Base-by-base conservation (phyloP, 306 rosid species). In the Coriaria nepalensis region DNA sequence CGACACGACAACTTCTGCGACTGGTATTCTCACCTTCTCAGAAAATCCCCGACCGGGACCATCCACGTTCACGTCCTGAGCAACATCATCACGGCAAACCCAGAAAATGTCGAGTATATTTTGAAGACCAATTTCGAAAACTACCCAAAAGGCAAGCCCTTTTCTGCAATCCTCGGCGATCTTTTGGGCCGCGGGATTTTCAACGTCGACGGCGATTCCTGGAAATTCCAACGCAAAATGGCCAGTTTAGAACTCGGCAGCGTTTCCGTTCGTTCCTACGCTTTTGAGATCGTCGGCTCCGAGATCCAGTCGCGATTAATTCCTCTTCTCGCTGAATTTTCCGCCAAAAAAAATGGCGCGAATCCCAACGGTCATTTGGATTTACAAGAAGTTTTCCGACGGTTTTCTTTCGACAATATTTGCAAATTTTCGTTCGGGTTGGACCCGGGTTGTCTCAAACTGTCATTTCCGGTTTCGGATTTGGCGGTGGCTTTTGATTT, bases 171-270 rank as follows among this genome's bases (percentile, higher is more conserved):
- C 55, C 93, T 88, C 12, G 93, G 95, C 37, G 95, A 88, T 39
- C 82, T 88, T n/a, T 49, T 88, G 0, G 97, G 97, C 40, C 70
- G 71, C 0, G 95, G 97, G 2, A 88, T 88, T 38, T 88, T 88
- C 77, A 88, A 88, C 10, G 83, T 71, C 8, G 97, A 88, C 35
- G 97, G 95, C 4, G 62, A 78, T 0, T 14, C 67, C 0, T 88
- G 97, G 97, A 60, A 0, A 32, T 88, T 81, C 35, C 97, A 88
- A 13, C 76, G 97, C 6, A 90, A 90, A 45, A 74, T 81, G 82
- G 95, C 98, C 0, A 77, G 94, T 33, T 9, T 79, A 0, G 95
- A 85, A 38, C 85, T 90, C 0, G 98, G 95, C 0, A 79, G 81
- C 50, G 51, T 78, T 2, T 53, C 85, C 0, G 76, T 90, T 20